Base-by-base conservation (phyloP, 1,284 basidiomycete species). In the Coniophora puteana region DNA sequence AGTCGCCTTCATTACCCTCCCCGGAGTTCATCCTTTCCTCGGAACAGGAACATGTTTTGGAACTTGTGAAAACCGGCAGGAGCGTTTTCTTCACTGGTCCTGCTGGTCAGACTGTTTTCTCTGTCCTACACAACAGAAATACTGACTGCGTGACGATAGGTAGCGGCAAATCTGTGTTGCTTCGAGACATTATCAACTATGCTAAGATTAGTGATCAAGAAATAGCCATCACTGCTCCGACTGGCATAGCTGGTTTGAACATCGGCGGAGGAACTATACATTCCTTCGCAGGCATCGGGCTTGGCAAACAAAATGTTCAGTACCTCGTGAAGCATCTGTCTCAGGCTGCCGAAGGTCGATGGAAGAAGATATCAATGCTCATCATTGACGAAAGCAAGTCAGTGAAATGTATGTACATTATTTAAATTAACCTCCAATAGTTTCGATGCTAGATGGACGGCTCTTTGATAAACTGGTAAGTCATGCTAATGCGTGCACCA, bases 1-100 rank as follows among this genome's bases (percentile, higher is more conserved):
- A n/a, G n/a, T n/a, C 40, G 2, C 39, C 11, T 30, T 47, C 39
- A 8, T 25, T 26, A 13, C 13, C 21, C 18, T 42, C 45, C 4
- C 53, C 49, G 14, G 16, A 27, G 14, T 4, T 63, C 13, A 43
- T 51, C 8, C 59, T 75, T 16, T 74, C 72, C 8, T 49, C 54
- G 3, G 81, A 87, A 52, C 84, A 88, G 53, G 67, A 68, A 44
- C 58, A 65, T 22, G 75, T 88, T 3, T 58, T 85, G 28, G 54
- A 71, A 25, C 70, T 78, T 18, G 76, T 84, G 10, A 63, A 72
- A 32, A 63, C 68, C 8, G 78, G 79, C 4, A 68, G 74, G 52
- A 88, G 72, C 47, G 74, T 89, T 6, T 91, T 91, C 67, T 91
- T 89, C 66, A 91, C 88, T 0, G 88, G 88, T 8, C 81, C 80